Evolutionary conservation across 495 filamentous ascomycete species (phyloP).

Genomic region (Apodospora peruviana): DNA sequence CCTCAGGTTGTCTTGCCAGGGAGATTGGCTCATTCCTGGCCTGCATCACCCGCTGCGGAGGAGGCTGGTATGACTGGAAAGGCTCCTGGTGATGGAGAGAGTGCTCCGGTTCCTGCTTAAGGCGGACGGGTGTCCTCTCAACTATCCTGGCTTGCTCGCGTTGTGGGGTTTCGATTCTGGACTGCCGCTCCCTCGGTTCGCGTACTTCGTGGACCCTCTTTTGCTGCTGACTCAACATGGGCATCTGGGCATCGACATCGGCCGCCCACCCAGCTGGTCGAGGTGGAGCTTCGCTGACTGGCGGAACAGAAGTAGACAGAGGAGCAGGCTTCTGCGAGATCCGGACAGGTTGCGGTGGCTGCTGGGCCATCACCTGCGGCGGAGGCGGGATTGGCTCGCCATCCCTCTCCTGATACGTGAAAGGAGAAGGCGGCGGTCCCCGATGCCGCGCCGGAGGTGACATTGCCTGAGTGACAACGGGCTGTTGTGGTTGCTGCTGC

Average conservation of each 20-base stretch:
- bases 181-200: constrained; percentile 22
- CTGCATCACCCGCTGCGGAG: constrained; percentile 21
- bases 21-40: constrained; percentile 33
- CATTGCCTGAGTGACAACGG: constrained; percentile 28
- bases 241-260: constrained; percentile 14
- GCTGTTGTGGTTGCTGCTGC: constrained; percentile 7
- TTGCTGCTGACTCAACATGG: constrained; percentile 13
- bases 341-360: constrained; percentile 11
- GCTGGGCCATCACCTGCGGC: constrained; percentile 12
- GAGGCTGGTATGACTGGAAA: constrained; percentile 25
- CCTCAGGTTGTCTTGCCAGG: constrained; percentile 36
- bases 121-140: constrained; percentile 26
- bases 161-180: constrained; percentile 23
- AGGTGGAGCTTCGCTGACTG: constrained; percentile 20
- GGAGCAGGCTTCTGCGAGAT: constrained; percentile 23
- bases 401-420: constrained; percentile 24
- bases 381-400: constrained; percentile 13
- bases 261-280: constrained; percentile 18
- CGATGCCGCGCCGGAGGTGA: constrained; percentile 33
- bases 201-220: constrained; percentile 14
- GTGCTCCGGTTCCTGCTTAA: constrained; percentile 42
- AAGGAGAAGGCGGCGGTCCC: constrained; percentile 29
- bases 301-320: constrained; percentile 8
- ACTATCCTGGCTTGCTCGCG: constrained; percentile 10
- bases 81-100: constrained; percentile 20